Evolutionary conservation across 768 basidiomycete species (phyloP).

Genomic region (Cubamyces sp.): DNA sequence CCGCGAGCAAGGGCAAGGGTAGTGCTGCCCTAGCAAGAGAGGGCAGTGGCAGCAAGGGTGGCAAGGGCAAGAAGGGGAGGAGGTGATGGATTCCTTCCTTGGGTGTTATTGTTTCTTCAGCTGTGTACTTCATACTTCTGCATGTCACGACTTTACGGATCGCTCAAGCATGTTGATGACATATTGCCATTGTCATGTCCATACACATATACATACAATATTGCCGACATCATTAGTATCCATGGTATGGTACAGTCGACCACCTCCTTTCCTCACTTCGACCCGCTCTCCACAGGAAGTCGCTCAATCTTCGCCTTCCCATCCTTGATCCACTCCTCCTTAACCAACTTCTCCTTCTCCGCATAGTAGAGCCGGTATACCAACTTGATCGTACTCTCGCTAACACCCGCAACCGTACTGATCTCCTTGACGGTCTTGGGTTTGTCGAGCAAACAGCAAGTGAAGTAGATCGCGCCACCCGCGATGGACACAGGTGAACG

Average conservation of each 20-base stretch:
- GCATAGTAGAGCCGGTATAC: constrained; percentile 80
- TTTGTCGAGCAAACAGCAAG: constrained; percentile 78
- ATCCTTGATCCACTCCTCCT: constrained; percentile 83
- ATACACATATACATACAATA: constrained; percentile 28
- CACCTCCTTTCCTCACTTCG: constrained; percentile 18
- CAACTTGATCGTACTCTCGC: constrained; percentile 93
- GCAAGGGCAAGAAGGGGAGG: constrained; percentile 19
- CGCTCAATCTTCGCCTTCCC: constrained; percentile 63
- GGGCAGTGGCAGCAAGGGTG: constrained; percentile 32
- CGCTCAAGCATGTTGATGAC: not conserved
- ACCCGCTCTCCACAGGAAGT: constrained; percentile 38
- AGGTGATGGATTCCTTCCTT: not conserved
- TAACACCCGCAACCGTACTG: constrained; percentile 88
- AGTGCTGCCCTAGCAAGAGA: constrained; percentile 59
- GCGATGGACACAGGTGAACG: constrained; percentile 97
- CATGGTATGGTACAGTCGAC: not conserved
- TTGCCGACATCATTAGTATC: not conserved
- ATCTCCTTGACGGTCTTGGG: constrained; percentile 83
- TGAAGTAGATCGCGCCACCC: constrained; percentile 95
- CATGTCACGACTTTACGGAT: not conserved
- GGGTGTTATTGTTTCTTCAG: not conserved
- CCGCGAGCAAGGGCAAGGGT: constrained; percentile 71
- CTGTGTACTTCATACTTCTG: not conserved
- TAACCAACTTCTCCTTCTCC: constrained; percentile 78
- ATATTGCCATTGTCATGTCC: constrained; percentile 20